Base-by-base conservation (phyloP, 495 filamentous ascomycete species). In the Hypomontagnella submonticulosa region DNA sequence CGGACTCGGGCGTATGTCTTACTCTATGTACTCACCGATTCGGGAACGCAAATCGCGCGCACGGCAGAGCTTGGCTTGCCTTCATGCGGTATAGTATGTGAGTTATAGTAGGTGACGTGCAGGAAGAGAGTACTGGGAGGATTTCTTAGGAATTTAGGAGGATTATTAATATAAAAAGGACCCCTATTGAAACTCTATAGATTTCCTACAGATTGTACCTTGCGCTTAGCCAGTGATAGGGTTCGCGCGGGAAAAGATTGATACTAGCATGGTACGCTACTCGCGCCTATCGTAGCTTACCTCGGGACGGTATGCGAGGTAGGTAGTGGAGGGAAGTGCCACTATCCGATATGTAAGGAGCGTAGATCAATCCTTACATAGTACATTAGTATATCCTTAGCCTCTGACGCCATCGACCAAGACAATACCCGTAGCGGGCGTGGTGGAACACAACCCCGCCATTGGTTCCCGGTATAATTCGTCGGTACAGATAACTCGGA, bases 341-440 rank as follows among this genome's bases (percentile, higher is more conserved):
- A n/a, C n/a, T n/a, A n/a, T n/a, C n/a, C n/a, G n/a, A n/a, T n/a
- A n/a, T n/a, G n/a, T n/a, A n/a, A n/a, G n/a, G n/a, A n/a, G n/a
- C n/a, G n/a, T n/a, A n/a, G 52, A 53, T 67, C 44, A 49, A 37
- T 38, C 41, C 33, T 61, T 27, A 42, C 43, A 15, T 43, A 43
- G 41, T 43, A 19, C 41, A 10, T 46, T 46, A 46, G 42, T 16
- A 20, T 36, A 13, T 34, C 49, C 57, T 62, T 68, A 68, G 65
- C 43, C 59, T 68, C 59, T 68, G 65, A 68, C 65, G 65, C 65
- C 65, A 68, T 68, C 48, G 58, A 67, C 1, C 20, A 34, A 20
- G 38, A 27, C 20, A 36, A 44, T 37, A 50, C 20, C 37, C 20
- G 36, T 34, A 43, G 61, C 36, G 43, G 53, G 64, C 65, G 59